These are phyloP conservation scores for Suillus luteus DNA, from an alignment of 768 basidiomycete genomes.

Conservation along the genomic window DNA sequence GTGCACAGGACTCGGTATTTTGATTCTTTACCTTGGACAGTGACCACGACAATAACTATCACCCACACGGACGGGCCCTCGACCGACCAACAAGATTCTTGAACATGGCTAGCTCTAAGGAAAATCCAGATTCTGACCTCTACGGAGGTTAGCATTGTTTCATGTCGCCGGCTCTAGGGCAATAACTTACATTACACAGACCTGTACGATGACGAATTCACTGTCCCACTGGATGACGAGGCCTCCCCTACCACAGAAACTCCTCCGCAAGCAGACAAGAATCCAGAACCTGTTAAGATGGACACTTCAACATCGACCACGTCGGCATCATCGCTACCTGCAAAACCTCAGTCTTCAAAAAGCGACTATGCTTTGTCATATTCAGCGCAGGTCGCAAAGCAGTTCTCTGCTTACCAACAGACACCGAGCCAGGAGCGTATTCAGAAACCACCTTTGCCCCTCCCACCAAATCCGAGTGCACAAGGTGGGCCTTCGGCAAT, in stretches of 20 bases:
- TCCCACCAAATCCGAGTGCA: conserved; percentile 24
- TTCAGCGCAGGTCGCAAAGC: conserved; percentile 66
- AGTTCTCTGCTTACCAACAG: conserved; percentile 65
- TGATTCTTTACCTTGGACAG: conserved; percentile 6
- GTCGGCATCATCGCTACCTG: conserved; percentile 23
- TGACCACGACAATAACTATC: conserved; percentile 2
- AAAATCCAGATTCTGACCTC: conserved; percentile 41
- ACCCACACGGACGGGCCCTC: conserved; percentile 23
- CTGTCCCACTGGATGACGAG: conserved; percentile 35
- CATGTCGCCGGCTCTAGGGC: neutral
- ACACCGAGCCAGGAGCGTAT: conserved; percentile 66
- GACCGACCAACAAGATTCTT: neutral
- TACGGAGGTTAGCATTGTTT: conserved; percentile 44
- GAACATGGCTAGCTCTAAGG: conserved; percentile 35
- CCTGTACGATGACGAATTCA: conserved; percentile 53
- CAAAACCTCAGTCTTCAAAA: conserved; percentile 30
- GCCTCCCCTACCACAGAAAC: conserved; percentile 30
- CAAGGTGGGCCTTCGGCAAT: conserved; percentile 33
- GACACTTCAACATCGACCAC: conserved; percentile 21
- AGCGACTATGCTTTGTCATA: conserved; percentile 44
- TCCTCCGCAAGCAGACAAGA: conserved; percentile 22
- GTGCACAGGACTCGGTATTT: conserved; percentile 10
- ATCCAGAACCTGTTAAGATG: conserved; percentile 25
- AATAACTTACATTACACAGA: conserved; percentile 36
- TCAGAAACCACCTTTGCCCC: conserved; percentile 37